A percentile compares a stretch with the other conserved stretches of the same genome.
Conservation (phyloP, 352 stramenopile genomes). For the Pythium rhizo-oryzae region DNA sequence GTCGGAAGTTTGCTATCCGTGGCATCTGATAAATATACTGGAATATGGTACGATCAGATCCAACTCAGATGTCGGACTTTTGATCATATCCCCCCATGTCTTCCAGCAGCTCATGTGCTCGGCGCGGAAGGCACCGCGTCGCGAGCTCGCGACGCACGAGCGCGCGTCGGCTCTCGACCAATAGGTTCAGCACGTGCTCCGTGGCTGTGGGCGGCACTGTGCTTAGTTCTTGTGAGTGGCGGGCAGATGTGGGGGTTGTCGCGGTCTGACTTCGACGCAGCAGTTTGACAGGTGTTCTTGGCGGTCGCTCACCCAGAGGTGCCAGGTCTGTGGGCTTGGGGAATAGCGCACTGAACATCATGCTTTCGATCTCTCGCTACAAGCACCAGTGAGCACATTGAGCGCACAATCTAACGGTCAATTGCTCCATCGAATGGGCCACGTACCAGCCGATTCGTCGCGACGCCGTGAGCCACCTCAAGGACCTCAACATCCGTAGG, state of each 20-base stretch:
- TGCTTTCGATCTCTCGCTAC: slow-evolving; percentile 3
- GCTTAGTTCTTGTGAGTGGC: too few species aligned
- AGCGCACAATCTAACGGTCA: too few species aligned
- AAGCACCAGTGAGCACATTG: not conserved
- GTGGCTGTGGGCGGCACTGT: not conserved
- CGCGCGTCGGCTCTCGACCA: slow-evolving; percentile 25
- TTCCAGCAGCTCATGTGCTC: not conserved
- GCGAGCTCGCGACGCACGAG: slow-evolving; percentile 26
- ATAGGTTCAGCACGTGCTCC: slow-evolving; percentile 19
- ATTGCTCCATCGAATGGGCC: not conserved
- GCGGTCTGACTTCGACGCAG: not conserved
- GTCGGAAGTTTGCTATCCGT: too few species aligned
- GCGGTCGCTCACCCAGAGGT: not conserved
- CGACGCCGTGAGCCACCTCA: not conserved
- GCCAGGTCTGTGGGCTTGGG: not conserved
- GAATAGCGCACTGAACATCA: slow-evolving; percentile 6
- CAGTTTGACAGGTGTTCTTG: not conserved
- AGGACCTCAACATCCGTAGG: not conserved
- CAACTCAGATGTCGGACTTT: too few species aligned
- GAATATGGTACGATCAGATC: too few species aligned
- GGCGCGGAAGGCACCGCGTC: slow-evolving; percentile 16
- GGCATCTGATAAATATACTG: too few species aligned
- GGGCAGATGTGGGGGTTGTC: not conserved
- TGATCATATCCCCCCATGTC: too few species aligned
- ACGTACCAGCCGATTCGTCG: not conserved